Conservation (phyloP, 192 early-diverging fungal genomes). For the Coemansia sp. region DNA sequence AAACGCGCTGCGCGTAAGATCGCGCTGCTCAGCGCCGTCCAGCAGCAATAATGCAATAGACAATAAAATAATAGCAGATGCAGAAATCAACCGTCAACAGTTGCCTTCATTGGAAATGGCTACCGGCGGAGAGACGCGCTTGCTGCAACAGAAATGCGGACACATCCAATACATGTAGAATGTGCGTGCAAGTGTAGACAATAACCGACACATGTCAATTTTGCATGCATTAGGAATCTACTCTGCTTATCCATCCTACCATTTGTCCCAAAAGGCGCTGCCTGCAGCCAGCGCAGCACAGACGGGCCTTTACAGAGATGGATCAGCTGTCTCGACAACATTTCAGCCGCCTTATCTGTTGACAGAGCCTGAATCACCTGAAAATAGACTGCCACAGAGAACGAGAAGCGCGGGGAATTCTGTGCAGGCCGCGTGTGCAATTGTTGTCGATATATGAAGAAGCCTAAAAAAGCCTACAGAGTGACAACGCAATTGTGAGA, state of each 20-base stretch:
- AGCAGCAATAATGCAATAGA: not conserved
- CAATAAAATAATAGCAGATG: not conserved
- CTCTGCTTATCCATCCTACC: not conserved
- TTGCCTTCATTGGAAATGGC: not conserved
- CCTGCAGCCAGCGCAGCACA: conserved; percentile 5
- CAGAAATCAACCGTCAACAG: not conserved
- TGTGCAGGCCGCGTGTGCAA: conserved; percentile 3
- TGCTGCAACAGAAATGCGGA: not conserved
- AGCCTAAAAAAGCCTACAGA: not conserved
- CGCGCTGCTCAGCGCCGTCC: not conserved
- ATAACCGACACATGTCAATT: not conserved
- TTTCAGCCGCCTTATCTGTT: conserved; percentile 1
- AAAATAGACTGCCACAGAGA: not conserved
- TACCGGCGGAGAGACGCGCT: not conserved
- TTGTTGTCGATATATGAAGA: conserved; percentile 1
- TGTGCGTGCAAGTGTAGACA: conserved; percentile 3
- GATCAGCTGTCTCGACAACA: conserved; percentile 15
- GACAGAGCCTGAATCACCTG: not conserved
- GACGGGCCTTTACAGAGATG: conserved; percentile 4
- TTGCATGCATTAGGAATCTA: conserved; percentile 8
- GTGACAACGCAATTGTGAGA: not conserved
- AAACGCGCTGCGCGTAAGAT: not conserved
- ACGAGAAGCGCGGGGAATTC: not conserved
- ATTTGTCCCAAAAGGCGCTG: not conserved
- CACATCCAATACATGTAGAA: conserved; percentile 1